Base-by-base conservation (phyloP, 495 filamentous ascomycete genomes). In the Lophiostoma macrostomum region DNA sequence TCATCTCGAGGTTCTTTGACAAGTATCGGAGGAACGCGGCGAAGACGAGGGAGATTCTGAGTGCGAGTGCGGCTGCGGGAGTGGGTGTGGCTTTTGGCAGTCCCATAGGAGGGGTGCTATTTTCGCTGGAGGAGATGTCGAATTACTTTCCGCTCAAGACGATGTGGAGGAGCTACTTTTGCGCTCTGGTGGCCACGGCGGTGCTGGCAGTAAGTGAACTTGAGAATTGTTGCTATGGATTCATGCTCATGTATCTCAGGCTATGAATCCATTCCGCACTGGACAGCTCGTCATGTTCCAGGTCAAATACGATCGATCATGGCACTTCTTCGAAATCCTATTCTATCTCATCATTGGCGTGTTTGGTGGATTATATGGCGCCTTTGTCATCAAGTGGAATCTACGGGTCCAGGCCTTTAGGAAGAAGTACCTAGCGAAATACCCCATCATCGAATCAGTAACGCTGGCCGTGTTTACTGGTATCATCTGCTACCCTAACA, bases 271-370 rank as follows among this genome's bases (percentile, higher is more conserved):
- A 27, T 98, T 98, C 67, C 76, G 93, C 46, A 98, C 93, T 1
- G 93, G 93, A n/a, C 94, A 97, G 62, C 78, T 98, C 31, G 93
- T 98, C 78, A 98, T 98, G 93, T 98, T 98, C 71, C 89, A 95
- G 65, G 93, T 98, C 60, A 80, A 80, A 61, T 98, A 98, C 66
- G 94, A 98, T 70, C 86, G 94, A 16, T 84, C 83, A 3, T 98
- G 93, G 93, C 93, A 98, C 69, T 95, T 95, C 64, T 98, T 98
- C 59, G 93, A 98, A 68, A 74, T 94, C 0, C 72, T 96, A 13
- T 97, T 97, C 67, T 98, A 93, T 66, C 81, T 95, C 43, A 77
- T 94, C 36, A 77, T 98, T 37, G 93, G 93, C 18, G 76, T 95
- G 16, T 98, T 97, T 65, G 93, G 93, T 32, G 94, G 93, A 8